Evolutionary conservation across 2,329 filamentous ascomycete genomes (phyloP).

Genomic region (Lasiodiplodia gonubiensis): DNA sequence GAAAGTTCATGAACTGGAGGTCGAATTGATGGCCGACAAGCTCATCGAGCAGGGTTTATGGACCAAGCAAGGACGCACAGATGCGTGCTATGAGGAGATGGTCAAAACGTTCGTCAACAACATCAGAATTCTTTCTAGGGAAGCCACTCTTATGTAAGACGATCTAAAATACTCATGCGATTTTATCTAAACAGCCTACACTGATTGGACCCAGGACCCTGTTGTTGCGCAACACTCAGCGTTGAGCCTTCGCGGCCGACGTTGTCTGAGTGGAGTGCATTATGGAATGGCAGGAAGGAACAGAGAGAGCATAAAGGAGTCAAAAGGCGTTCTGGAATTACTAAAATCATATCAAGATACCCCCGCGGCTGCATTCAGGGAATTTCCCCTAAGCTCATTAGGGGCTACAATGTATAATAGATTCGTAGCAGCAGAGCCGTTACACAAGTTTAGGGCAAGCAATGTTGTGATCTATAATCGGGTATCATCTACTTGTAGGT

Average conservation of each 20-base stretch:
- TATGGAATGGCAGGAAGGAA: neutral
- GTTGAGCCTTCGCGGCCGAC: neutral
- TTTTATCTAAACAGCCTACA: neutral
- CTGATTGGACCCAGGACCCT: neutral
- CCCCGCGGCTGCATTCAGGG: constrained; percentile 24
- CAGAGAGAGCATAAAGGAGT: constrained; percentile 2
- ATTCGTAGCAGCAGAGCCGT: neutral
- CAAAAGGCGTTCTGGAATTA: constrained; percentile 21
- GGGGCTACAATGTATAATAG: constrained; percentile 23
- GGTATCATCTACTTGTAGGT: neutral
- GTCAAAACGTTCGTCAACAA: constrained; percentile 80
- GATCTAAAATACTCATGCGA: neutral
- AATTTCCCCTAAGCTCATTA: neutral
- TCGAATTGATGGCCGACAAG: constrained; percentile 71
- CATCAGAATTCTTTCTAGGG: constrained; percentile 59
- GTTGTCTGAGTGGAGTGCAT: neutral
- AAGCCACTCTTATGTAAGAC: constrained; percentile 12
- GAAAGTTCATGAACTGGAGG: constrained; percentile 81
- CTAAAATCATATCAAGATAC: constrained; percentile 27
- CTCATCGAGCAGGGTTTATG: constrained; percentile 69
- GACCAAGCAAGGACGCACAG: constrained; percentile 57
- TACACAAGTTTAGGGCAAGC: neutral
- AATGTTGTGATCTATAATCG: neutral
- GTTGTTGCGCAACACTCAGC: too few species aligned
- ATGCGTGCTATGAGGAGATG: constrained; percentile 65